Conservation (phyloP, 129 eudicot species). For the Artemisia tridentata region DNA sequence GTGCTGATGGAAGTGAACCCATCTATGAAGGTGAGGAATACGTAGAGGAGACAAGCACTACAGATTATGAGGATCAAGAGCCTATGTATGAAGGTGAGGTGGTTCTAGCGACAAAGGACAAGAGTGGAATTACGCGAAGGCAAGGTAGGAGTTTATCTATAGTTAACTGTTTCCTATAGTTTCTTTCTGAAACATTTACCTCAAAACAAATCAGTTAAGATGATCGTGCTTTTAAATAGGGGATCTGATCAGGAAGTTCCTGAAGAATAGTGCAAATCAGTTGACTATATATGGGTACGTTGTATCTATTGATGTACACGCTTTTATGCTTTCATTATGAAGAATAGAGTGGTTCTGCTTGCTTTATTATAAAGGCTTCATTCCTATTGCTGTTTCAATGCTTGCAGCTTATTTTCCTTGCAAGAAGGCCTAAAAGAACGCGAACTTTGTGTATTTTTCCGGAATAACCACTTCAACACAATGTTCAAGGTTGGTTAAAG, state of each 20-base stretch:
- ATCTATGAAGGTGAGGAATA: slow-evolving; percentile 93
- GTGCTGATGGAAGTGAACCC: slow-evolving; percentile 70
- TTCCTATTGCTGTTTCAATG: slow-evolving; percentile 8
- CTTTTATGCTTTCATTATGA: background rate
- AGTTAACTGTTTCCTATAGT: background rate
- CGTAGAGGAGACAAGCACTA: slow-evolving; percentile 55
- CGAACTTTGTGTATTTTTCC: slow-evolving; percentile 89
- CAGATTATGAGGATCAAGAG: slow-evolving; percentile 55
- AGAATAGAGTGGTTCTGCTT: background rate
- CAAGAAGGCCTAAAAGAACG: slow-evolving; percentile 81
- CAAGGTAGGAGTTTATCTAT: slow-evolving; percentile 45
- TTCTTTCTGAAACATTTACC: slow-evolving; percentile 8
- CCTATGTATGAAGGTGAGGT: slow-evolving; percentile 96
- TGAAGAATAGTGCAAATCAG: slow-evolving; percentile 83
- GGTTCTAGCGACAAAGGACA: slow-evolving; percentile 49
- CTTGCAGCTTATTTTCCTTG: slow-evolving; percentile 67
- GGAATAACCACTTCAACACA: slow-evolving; percentile 97
- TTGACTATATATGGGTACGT: slow-evolving; percentile 76
- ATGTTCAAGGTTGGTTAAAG: slow-evolving; percentile 84
- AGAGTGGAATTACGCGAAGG: slow-evolving; percentile 49
- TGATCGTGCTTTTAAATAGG: slow-evolving; percentile 44
- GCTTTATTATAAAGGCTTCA: background rate
- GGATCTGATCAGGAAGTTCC: slow-evolving; percentile 63
- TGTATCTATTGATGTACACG: slow-evolving; percentile 14
- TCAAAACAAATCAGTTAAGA: slow-evolving; percentile 14